Conservation (phyloP, 2,329 filamentous ascomycete species). For the Sporothrix dimorphospora region DNA sequence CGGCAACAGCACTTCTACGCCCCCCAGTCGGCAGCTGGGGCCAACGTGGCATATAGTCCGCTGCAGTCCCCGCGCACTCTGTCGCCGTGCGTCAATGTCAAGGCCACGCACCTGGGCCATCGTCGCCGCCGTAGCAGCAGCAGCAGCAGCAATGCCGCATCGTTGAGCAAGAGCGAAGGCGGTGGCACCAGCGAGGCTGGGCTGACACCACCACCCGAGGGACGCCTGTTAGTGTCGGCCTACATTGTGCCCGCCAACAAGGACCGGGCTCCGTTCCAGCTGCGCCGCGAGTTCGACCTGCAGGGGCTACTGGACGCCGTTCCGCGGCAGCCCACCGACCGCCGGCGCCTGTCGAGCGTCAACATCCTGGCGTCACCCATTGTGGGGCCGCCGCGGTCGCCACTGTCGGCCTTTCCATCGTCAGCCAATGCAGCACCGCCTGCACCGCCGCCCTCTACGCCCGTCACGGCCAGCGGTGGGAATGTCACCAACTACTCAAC, state of each 20-base stretch:
- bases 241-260: constrained; percentile 48
- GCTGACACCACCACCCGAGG: constrained; percentile 24
- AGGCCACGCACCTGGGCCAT: constrained; percentile 23
- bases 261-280: constrained; percentile 50
- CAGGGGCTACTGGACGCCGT: constrained; percentile 52
- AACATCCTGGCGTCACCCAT: constrained; percentile 30
- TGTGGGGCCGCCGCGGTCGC: constrained; percentile 22
- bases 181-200: neutral
- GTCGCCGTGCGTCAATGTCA: constrained; percentile 33
- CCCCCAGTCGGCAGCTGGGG: neutral
- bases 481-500: neutral
- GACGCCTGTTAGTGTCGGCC: constrained; percentile 47
- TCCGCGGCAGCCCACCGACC: constrained; percentile 42
- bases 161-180: neutral
- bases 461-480: constrained; percentile 1
- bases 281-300: constrained; percentile 56
- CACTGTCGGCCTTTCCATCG: constrained; percentile 25
- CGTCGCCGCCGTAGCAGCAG: neutral
- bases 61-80: constrained; percentile 29
- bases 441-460: neutral
- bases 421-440: constrained; percentile 2
- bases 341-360: constrained; percentile 28
- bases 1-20: neutral
- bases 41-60: neutral
- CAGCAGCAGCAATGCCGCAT: neutral